Conservation (phyloP, 2,329 filamentous ascomycete species). For the Incumbomyces lentus region DNA sequence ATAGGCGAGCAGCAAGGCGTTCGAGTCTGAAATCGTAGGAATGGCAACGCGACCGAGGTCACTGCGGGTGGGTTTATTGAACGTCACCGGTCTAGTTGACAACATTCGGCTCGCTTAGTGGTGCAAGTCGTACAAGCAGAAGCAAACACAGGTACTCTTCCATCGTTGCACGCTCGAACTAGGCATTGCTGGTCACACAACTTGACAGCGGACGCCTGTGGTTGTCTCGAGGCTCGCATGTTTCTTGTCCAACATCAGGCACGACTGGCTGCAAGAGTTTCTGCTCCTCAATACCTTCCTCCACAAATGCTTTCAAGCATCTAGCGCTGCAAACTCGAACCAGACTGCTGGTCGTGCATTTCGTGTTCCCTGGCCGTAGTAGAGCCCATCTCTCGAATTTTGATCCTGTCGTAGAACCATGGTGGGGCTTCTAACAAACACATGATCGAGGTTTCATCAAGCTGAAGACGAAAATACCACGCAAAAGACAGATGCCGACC, state of each 20-base stretch:
- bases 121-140: not conserved
- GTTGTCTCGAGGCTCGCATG: constrained; percentile 1
- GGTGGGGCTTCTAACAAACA: too few species aligned
- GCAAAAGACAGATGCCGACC: too few species aligned
- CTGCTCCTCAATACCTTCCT: not conserved
- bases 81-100: not conserved
- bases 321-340: too few species aligned
- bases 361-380: too few species aligned
- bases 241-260: not conserved
- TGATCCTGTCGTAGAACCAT: too few species aligned
- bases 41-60: not conserved
- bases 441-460: too few species aligned
- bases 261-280: not conserved
- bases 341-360: too few species aligned
- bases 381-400: too few species aligned
- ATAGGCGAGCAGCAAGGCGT: too few species aligned
- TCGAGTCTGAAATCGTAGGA: too few species aligned
- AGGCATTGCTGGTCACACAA: not conserved
- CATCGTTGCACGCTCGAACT: not conserved
- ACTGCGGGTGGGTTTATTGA: not conserved
- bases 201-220: constrained; percentile 8
- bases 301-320: too few species aligned
- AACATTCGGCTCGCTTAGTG: not conserved
- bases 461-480: too few species aligned
- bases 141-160: not conserved